Base-by-base conservation (phyloP, 805 yeast species). In the Starmera quercuum region DNA sequence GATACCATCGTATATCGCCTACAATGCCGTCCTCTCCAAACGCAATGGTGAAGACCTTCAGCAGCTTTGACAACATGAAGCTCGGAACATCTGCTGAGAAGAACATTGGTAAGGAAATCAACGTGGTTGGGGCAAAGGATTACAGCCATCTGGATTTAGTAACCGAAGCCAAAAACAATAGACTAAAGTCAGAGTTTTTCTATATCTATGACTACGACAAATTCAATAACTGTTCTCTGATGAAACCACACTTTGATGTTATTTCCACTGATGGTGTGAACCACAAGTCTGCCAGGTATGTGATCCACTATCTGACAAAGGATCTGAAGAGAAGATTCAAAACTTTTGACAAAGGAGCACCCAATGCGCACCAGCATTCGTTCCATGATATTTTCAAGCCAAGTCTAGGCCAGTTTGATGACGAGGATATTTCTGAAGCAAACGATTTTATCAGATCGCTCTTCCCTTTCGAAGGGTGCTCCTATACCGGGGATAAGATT, bases 401-500 rank as follows among this genome's bases (percentile, higher is more conserved):
- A 23, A 53, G 56, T 27, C 35, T 59, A 19, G 58, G 58, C 20
- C 60, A 56, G 32, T 56, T 56, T 26, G 53, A 51, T 26, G 49
- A 52, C n/a, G 36, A 41, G 12, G 63, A 58, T 33, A 49, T 58
- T 22, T 21, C 31, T 6, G 42, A 42, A 9, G 54, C 54, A 16
- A 52, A 51, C 23, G 42, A 42, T 4, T 46, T 51, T n/a, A 37
- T 60, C 23, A 49, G 39, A 36, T 33, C 37, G 1, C 44, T 59
- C 43, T 60, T 60, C 45, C 65, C 65, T 13, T 55, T 49, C 34
- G 55, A 54, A 28, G 65, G 65, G 3, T 60, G 65, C 33, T 54
- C 64, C 4, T 45, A 50, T 26, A 54, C 54, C 6, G 63, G 61
- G 11, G 47, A 37, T 1, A 54, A 49, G 17, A 30, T 60, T 23